Evolutionary conservation across 345 rosid genomes (phyloP).

Genomic region (Jatropha curcas): DNA sequence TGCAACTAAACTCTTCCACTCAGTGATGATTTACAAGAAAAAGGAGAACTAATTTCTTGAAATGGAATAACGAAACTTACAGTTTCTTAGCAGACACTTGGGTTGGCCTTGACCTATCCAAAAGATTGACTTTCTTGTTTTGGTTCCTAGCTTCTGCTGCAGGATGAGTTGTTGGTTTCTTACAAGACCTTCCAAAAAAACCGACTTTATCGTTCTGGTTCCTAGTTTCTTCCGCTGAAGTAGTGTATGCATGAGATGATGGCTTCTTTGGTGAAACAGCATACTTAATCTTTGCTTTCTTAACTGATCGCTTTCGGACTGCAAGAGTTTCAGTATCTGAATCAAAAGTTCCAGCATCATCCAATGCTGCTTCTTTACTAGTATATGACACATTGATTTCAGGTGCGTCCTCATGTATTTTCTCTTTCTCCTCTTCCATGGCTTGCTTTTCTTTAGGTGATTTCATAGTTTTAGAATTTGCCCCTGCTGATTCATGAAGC

Average conservation of each 20-base stretch:
- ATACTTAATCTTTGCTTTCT: conserved; percentile 5
- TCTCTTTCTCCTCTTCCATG: conserved; percentile 11
- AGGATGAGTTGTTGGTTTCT: too few species aligned
- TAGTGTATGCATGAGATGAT: conserved; percentile 13
- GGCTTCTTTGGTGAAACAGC: neutral
- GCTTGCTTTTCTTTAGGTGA: neutral
- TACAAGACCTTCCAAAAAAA: neutral
- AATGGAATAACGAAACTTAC: neutral
- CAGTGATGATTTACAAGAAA: neutral
- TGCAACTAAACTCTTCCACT: conserved; percentile 2
- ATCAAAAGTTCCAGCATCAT: conserved; percentile 16
- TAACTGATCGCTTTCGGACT: conserved; percentile 6
- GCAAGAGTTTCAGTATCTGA: conserved; percentile 15
- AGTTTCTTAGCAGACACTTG: neutral
- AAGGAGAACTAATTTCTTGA: neutral
- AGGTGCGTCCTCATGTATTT: conserved; percentile 2
- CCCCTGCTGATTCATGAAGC: conserved; percentile 1
- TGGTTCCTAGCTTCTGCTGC: too few species aligned
- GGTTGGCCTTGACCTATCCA: neutral
- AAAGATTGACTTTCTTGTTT: neutral
- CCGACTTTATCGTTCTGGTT: neutral
- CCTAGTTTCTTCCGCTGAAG: neutral
- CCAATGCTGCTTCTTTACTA: neutral
- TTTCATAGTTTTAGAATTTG: neutral
- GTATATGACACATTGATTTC: conserved; percentile 3